Evolutionary conservation across 2,329 filamentous ascomycete species (phyloP).

Genomic region (Ascochyta rabiei): DNA sequence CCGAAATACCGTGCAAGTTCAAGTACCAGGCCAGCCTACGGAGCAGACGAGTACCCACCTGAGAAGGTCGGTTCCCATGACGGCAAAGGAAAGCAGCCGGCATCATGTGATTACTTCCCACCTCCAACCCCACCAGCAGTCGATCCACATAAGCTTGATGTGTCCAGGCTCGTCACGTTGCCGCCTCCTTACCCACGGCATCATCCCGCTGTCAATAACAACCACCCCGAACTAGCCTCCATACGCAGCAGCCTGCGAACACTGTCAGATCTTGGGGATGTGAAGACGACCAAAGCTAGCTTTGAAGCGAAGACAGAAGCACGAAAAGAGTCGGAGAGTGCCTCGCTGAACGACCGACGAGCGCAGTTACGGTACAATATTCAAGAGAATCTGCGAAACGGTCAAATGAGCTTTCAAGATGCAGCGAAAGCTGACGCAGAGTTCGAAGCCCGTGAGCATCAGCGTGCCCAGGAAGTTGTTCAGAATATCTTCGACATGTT

Average conservation of each 20-base stretch:
- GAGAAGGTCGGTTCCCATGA: constrained; percentile 69
- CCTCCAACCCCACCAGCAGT: constrained; percentile 52
- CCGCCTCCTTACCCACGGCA: constrained; percentile 94
- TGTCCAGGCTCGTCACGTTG: constrained; percentile 89
- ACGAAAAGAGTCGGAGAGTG: constrained; percentile 59
- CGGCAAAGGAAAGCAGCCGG: constrained; percentile 37
- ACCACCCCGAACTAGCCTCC: constrained; percentile 82
- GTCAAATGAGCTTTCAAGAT: constrained; percentile 80
- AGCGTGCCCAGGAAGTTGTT: constrained; percentile 72
- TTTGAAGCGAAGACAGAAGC: constrained; percentile 58
- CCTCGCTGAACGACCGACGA: constrained; percentile 65
- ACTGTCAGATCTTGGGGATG: constrained; percentile 74
- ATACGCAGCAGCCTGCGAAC: constrained; percentile 76
- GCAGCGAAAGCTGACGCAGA: constrained; percentile 82
- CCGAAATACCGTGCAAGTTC: constrained; percentile 41
- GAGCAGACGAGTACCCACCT: constrained; percentile 65
- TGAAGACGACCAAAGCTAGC: constrained; percentile 69
- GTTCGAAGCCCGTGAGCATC: constrained; percentile 71
- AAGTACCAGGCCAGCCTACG: constrained; percentile 49
- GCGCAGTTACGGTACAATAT: constrained; percentile 75
- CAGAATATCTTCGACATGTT: constrained; percentile 85
- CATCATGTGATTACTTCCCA: constrained; percentile 48
- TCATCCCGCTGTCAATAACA: constrained; percentile 95
- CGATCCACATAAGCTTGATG: constrained; percentile 70
- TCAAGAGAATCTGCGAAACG: constrained; percentile 76